Conservation (phyloP, 192 early-diverging fungal species). For the Obelidium mucronatum region DNA sequence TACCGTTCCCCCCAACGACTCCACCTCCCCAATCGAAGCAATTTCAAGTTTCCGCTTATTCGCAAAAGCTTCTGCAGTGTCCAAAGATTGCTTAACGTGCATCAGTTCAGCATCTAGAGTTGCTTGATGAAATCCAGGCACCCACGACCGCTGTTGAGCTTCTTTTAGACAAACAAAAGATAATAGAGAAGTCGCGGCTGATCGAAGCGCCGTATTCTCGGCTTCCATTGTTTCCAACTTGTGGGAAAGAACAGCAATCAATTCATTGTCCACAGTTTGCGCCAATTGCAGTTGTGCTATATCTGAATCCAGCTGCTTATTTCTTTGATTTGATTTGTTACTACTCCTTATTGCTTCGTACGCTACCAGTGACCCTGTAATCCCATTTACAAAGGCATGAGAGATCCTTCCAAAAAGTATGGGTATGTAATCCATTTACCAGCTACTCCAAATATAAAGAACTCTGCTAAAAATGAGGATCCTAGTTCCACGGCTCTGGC, state of each 20-base stretch:
- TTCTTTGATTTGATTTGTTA: neutral
- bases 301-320: neutral
- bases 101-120: neutral
- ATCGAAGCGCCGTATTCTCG: neutral
- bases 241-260: neutral
- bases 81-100: neutral
- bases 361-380: neutral
- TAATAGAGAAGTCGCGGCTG: neutral
- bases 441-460: constrained; percentile 50
- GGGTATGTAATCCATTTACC: too few relatives aligned
- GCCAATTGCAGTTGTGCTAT: neutral
- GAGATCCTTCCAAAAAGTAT: too few relatives aligned
- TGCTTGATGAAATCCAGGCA: neutral
- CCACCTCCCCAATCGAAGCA: too few relatives aligned
- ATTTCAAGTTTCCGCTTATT: too few relatives aligned
- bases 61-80: neutral
- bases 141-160: neutral
- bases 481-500: constrained; percentile 56
- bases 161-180: neutral
- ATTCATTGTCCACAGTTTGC: neutral
- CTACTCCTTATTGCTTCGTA: neutral
- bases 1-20: too few relatives aligned
- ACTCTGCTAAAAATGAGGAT: constrained; percentile 51
- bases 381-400: too few relatives aligned
- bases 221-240: neutral